Evolutionary conservation across 192 early-diverging fungal genomes (phyloP), one percentile per base, ranked within the genome.

Genomic region (Phycomyces blakesleeanus): DNA sequence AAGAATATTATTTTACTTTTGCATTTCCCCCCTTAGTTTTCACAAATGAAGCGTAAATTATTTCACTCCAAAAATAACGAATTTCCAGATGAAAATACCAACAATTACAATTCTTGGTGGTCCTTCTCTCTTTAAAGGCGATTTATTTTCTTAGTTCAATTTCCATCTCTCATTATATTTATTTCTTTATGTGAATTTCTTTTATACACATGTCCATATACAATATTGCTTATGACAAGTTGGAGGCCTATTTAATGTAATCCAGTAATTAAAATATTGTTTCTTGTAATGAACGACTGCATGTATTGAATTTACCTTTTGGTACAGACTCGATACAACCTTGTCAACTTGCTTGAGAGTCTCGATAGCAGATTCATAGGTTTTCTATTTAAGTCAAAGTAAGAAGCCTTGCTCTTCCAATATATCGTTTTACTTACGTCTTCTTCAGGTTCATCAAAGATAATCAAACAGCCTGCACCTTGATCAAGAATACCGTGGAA

Each of bases 401-500:
- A 34, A 34, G n/a, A n/a, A n/a, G n/a, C n/a, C n/a, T n/a, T n/a
- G n/a, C n/a, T n/a, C n/a, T n/a, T n/a, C n/a, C n/a, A n/a, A 34
- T 34, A 34, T 34, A 6, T 47, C 3, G 37, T 4, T 1, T 11
- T 27, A 81, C 84, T 78, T 72, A 91, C 89, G 76, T 98, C 95
- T 59, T 82, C 81, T 64, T 83, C 83, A 37, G 84, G 80, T 51
- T 95, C 93, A 29, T 97, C 95, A 83, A 97, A 98, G 3, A 99
- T 87, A 55, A 95, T 88, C 71, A 99, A 72, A 61, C 92, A 94
- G 25, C 96, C 96, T 20, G 91, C 93, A 38, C 94, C 96, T 81
- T 99, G 97, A 71, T 99, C 97, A 54, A 99, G 79, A 64, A 99
- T 94, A 39, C 96, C 97, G 63, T 84, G 75, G 71, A 99, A 90